Evolutionary conservation across 495 filamentous ascomycete genomes (phyloP).

Genomic region (Pseudomonodictys pantanalensis): DNA sequence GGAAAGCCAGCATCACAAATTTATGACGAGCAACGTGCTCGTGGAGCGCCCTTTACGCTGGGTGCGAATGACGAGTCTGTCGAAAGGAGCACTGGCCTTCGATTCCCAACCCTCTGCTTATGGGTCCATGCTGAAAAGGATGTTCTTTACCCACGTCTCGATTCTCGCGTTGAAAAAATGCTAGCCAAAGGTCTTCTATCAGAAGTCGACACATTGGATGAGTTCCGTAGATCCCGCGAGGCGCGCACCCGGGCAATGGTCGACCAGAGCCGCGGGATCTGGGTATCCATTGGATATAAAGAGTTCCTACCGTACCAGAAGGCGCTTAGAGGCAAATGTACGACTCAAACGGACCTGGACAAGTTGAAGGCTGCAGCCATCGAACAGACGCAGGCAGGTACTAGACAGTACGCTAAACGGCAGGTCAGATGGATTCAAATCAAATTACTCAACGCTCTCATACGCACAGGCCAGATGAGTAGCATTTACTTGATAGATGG

Average conservation of each 20-base stretch:
- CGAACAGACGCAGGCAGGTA: conserved; percentile 68
- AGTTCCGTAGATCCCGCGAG: conserved; percentile 52
- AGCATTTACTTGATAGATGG: conserved; percentile 74
- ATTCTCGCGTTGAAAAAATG: conserved; percentile 81
- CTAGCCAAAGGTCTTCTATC: conserved; percentile 65
- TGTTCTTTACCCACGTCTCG: conserved; percentile 63
- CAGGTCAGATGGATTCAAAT: conserved; percentile 85
- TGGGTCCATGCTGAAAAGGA: conserved; percentile 79
- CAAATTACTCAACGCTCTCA: conserved; percentile 67
- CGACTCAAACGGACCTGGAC: conserved; percentile 45
- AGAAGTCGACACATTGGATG: conserved; percentile 53
- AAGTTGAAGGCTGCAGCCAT: conserved; percentile 47
- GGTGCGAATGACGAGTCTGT: conserved; percentile 26
- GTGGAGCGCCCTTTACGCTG: conserved; percentile 20
- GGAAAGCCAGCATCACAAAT: conserved; percentile 80
- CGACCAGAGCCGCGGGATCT: conserved; percentile 78
- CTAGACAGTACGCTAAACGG: conserved; percentile 78
- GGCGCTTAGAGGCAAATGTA: conserved; percentile 44
- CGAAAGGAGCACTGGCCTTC: conserved; percentile 20
- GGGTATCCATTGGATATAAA: conserved; percentile 94
- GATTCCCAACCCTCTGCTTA: conserved; percentile 67
- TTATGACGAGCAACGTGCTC: conserved; percentile 68
- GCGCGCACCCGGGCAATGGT: conserved; percentile 51
- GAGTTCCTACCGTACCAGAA: conserved; percentile 73
- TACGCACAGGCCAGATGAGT: conserved; percentile 48